These are phyloP conservation scores for Botrytis galanthina DNA, from an alignment of 2,329 filamentous ascomycete species.

Conservation along the genomic window DNA sequence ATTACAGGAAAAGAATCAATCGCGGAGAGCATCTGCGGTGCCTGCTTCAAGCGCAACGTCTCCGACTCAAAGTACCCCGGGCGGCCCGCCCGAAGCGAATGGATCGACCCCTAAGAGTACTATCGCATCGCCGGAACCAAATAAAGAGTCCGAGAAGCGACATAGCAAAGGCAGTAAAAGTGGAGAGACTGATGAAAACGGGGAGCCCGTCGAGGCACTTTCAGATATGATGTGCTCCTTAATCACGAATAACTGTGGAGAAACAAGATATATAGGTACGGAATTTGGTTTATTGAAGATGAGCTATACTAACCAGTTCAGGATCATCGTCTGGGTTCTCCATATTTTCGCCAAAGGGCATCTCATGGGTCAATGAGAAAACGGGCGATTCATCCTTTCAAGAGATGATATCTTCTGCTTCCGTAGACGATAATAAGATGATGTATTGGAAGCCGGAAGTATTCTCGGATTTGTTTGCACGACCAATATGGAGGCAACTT, in stretches of 20 bases:
- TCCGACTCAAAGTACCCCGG: slow-evolving; percentile 45
- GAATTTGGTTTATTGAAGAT: not conserved
- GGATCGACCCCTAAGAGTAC: slow-evolving; percentile 45
- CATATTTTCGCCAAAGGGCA: slow-evolving; percentile 96
- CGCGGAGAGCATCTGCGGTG: slow-evolving; percentile 33
- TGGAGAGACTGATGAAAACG: slow-evolving; percentile 47
- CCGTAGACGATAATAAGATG: slow-evolving; percentile 91
- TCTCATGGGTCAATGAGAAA: slow-evolving; percentile 97
- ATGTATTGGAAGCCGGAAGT: slow-evolving; percentile 98
- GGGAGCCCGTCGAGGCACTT: slow-evolving; percentile 77
- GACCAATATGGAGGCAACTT: slow-evolving; percentile 77
- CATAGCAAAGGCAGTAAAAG: slow-evolving; percentile 31
- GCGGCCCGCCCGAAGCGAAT: slow-evolving; percentile 39
- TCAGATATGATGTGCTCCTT: slow-evolving; percentile 99
- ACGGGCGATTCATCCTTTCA: slow-evolving; percentile 95
- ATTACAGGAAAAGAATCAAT: slow-evolving; percentile 53
- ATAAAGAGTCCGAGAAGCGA: slow-evolving; percentile 30
- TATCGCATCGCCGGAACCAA: slow-evolving; percentile 49
- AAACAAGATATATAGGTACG: slow-evolving; percentile 92
- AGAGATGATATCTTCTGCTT: slow-evolving; percentile 89
- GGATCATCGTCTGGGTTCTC: slow-evolving; percentile 97
- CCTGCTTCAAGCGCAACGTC: slow-evolving; percentile 35
- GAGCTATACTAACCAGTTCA: slow-evolving; percentile 40
- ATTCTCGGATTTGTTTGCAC: slow-evolving; percentile 86
- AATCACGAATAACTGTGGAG: slow-evolving; percentile 90